Percentiles rank a stretch among this genome's conserved stretches.
These are phyloP conservation scores for Solanum arcanum DNA, from an alignment of 257 asterid genomes.

Conservation along the genomic window DNA sequence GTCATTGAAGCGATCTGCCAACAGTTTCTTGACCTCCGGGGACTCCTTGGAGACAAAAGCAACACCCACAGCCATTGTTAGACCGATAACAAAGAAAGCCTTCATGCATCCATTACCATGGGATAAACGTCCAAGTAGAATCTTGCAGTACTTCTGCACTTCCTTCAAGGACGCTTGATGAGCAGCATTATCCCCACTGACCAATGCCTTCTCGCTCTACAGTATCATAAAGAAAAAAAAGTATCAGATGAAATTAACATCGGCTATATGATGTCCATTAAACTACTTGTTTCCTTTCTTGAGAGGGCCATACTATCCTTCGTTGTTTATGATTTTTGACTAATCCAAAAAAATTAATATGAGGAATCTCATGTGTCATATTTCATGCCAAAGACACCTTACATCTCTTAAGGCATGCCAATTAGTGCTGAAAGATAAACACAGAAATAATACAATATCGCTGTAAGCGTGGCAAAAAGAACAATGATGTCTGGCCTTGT, in stretches of 20 bases:
- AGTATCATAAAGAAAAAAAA: neutral
- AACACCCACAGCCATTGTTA: conserved; percentile 40
- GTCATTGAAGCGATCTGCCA: neutral
- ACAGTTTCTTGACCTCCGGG: conserved; percentile 11
- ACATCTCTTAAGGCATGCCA: neutral
- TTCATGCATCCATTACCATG: conserved; percentile 43
- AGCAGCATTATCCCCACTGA: conserved; percentile 31
- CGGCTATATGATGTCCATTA: neutral
- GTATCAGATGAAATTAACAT: neutral
- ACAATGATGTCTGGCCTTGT: neutral
- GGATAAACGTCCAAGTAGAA: conserved; percentile 33
- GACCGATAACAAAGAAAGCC: conserved; percentile 13
- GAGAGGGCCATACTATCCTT: too few species aligned
- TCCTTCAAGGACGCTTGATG: conserved; percentile 37
- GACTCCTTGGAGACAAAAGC: conserved; percentile 18
- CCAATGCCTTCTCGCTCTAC: conserved; percentile 60
- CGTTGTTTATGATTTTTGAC: neutral
- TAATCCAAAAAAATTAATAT: neutral
- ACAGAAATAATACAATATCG: neutral
- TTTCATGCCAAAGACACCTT: neutral
- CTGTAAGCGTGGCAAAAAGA: neutral
- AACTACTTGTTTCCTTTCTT: too few species aligned
- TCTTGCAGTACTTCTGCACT: conserved; percentile 56
- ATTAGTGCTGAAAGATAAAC: neutral
- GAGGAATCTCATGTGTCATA: neutral